A percentile compares a stretch with the other conserved stretches of the same genome.
Conservation (phyloP, 768 basidiomycete species). For the Gloeophyllum trabeum region DNA sequence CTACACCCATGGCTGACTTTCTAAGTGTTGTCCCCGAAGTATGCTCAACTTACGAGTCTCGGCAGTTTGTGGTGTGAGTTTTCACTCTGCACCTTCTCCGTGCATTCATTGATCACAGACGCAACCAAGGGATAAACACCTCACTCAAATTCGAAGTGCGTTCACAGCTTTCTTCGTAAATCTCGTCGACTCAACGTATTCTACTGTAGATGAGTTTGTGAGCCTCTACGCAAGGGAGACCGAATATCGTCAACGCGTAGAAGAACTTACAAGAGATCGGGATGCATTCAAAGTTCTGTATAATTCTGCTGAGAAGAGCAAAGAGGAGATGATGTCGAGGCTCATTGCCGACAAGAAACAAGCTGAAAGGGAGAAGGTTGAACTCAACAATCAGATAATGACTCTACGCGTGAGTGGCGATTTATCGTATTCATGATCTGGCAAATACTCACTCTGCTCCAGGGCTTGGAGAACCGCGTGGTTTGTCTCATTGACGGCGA, state of each 20-base stretch:
- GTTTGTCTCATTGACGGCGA: constrained; percentile 55
- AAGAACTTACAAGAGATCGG: constrained; percentile 14
- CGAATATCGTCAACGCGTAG: constrained; percentile 10
- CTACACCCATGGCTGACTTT: too few species aligned
- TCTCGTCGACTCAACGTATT: too few species aligned
- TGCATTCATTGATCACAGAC: too few species aligned
- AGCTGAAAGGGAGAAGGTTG: constrained; percentile 3
- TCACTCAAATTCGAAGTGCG: too few species aligned
- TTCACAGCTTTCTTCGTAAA: too few species aligned
- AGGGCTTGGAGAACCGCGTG: constrained; percentile 23
- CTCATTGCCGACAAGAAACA: constrained; percentile 4
- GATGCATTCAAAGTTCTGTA: constrained; percentile 18
- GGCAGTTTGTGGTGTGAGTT: too few species aligned
- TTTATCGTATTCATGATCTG: background rate
- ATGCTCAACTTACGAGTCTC: too few species aligned
- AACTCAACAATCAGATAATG: constrained; percentile 16
- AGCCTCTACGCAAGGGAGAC: constrained; percentile 9
- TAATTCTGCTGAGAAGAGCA: constrained; percentile 9
- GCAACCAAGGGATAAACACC: too few species aligned
- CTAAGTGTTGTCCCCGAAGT: too few species aligned
- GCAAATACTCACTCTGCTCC: constrained; percentile 1
- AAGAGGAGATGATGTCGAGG: constrained; percentile 5
- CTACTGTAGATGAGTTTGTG: background rate
- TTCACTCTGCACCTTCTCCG: too few species aligned
- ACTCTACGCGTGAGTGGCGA: constrained; percentile 15